Evolutionary conservation across 2,329 filamentous ascomycete species (phyloP), one percentile per base, ranked within the genome.

Genomic region (Dothideomycetidae sp.): DNA sequence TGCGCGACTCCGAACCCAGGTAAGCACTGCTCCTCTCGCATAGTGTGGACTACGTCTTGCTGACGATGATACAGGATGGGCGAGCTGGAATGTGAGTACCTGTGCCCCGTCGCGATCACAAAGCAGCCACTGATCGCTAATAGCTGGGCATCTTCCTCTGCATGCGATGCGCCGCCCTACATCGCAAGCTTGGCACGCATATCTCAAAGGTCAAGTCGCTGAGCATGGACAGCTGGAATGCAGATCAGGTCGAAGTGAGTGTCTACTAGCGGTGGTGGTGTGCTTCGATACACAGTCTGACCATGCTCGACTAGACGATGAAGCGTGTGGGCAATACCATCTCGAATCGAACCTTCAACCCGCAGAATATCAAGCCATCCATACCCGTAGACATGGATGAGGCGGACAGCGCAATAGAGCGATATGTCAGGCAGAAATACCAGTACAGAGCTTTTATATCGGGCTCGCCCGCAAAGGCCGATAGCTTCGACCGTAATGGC

Each of bases 151-250:
- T 96, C 46, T 98, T 98, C 57, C 68, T 98, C 35, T 98, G 90
- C 62, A 94, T 94, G 54, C 88, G 98, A 58, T 98, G 90, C 61
- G 93, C 86, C 54, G 90, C 90, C 45, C 94, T 98, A 44, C 90
- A 98, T 59, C 77, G 90, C 29, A 96, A 88, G 1, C 70, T 98
- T 3, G 90, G 90, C 10, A 98, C 90, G 2, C 90, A 98, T 57
- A 94, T 98, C 45, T 94, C 86, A 48, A 98, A 98, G 60, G 85
- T 98, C 66, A 98, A 98, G 62, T 96, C 86, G 26, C 62, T 98
- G 63, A 96, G 81, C 59, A 96, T 98, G 86, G 90, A 98, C 61
- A 90, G 80, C 48, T 98, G 90, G 90, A 77, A 81, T 33, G 78
- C 79, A 53, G 90, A 96, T 43, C 90, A 98, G 63, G 86, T 98